These are phyloP conservation scores for Thermothelomyces thermophilus DNA, from an alignment of 2,329 filamentous ascomycete genomes.

Conservation along the genomic window DNA sequence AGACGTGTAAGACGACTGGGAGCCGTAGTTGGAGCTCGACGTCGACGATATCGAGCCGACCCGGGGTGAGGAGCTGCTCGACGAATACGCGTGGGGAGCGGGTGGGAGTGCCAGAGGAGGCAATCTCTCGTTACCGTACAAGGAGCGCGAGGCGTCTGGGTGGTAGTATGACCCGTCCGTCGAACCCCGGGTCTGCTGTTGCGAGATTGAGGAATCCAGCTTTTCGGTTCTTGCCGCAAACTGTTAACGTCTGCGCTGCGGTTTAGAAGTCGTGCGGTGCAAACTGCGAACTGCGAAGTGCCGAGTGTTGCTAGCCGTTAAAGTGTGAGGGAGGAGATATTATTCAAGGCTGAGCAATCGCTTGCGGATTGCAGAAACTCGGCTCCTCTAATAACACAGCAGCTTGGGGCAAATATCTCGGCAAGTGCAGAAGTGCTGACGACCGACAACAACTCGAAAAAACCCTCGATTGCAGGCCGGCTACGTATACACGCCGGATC, in stretches of 20 bases:
- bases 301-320: not conserved
- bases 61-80: slow-evolving; percentile 68
- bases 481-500: no score
- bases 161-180: slow-evolving; percentile 66
- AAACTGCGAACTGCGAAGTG: not conserved
- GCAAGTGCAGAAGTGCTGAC: no score
- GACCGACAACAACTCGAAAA: no score
- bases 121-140: slow-evolving; percentile 67
- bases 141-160: slow-evolving; percentile 55
- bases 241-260: slow-evolving; percentile 17
- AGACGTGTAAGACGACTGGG: slow-evolving; percentile 49
- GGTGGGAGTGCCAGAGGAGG: slow-evolving; percentile 65
- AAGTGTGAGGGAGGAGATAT: no score
- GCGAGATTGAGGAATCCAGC: slow-evolving; percentile 86
- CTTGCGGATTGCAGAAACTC: no score
- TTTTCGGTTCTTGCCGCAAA: slow-evolving; percentile 62
- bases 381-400: no score
- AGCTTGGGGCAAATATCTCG: no score
- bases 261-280: not conserved
- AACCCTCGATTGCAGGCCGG: no score
- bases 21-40: slow-evolving; percentile 45
- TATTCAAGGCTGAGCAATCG: no score
- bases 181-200: slow-evolving; percentile 73
- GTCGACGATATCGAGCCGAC: slow-evolving; percentile 64
- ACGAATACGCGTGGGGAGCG: slow-evolving; percentile 62